Conservation (phyloP, 225 moss, liverwort and hornwort species). For the Pseudoscleropodium purum region DNA sequence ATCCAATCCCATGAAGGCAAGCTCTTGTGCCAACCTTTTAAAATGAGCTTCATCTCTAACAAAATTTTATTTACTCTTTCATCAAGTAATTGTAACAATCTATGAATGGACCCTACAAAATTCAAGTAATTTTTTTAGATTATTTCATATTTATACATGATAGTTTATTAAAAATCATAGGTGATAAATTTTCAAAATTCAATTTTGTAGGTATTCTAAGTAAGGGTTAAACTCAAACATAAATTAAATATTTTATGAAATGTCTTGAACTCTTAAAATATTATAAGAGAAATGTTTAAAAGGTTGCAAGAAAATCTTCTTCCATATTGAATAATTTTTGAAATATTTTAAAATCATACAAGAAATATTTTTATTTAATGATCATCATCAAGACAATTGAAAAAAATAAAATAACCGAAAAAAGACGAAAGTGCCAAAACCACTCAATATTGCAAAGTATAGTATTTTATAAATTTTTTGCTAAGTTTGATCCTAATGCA, state of each 20-base stretch:
- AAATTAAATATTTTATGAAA: not conserved
- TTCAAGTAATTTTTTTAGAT: not conserved
- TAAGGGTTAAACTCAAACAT: not conserved
- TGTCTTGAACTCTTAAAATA: not conserved
- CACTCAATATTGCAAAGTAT: no score
- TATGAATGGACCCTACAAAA: no score
- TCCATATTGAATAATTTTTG: not conserved
- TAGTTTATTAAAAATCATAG: not conserved
- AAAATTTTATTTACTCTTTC: not conserved
- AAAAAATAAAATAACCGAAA: not conserved
- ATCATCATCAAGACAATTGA: not conserved
- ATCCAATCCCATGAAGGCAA: fast-evolving
- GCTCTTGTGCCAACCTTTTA: not conserved
- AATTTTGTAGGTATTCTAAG: fast-evolving
- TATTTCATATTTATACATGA: not conserved
- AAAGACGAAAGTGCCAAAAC: not conserved
- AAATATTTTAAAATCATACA: not conserved
- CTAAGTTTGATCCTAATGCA: fast-evolving
- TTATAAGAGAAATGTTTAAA: not conserved
- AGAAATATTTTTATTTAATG: not conserved
- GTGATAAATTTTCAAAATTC: not conserved
- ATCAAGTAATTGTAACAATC: not conserved
- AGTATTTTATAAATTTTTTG: not conserved
- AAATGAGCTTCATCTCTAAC: not conserved
- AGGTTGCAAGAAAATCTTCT: not conserved